These are phyloP conservation scores for Colletotrichum theobromicola DNA, from an alignment of 2,329 filamentous ascomycete genomes.

Conservation along the genomic window DNA sequence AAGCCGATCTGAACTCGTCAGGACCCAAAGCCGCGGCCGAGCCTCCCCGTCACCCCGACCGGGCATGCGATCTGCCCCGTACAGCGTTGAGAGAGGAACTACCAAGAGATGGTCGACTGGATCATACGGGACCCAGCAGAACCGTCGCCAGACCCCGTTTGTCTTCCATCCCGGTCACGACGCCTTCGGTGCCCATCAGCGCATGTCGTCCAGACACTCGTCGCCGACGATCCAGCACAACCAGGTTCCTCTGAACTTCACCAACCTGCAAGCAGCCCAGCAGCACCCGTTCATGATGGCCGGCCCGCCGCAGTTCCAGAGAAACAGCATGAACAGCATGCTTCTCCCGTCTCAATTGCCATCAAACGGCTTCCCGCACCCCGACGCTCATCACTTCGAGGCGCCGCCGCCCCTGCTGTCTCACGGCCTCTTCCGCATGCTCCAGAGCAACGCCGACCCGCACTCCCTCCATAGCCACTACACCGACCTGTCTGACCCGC, in stretches of 20 bases:
- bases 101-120: conserved; percentile 82
- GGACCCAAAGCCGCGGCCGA: conserved; percentile 70
- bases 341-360: conserved; percentile 49
- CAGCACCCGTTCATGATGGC: conserved; percentile 62
- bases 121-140: conserved; percentile 66
- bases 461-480: conserved; percentile 73
- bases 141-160: conserved; percentile 63
- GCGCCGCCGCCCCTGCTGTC: conserved; percentile 69
- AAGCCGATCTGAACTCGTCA: conserved; percentile 64
- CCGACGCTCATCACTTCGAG: conserved; percentile 59
- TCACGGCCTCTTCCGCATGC: conserved; percentile 74
- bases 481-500: conserved; percentile 75
- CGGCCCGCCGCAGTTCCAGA: conserved; percentile 54
- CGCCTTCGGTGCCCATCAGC: conserved; percentile 60
- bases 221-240: conserved; percentile 52
- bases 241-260: conserved; percentile 58
- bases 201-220: conserved; percentile 59
- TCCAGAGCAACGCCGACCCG: conserved; percentile 76
- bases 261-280: conserved; percentile 59
- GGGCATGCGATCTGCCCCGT: conserved; percentile 71
- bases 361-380: conserved; percentile 46
- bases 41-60: conserved; percentile 75
- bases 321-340: conserved; percentile 69
- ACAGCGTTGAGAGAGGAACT: conserved; percentile 69
- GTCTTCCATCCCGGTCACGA: conserved; percentile 68